These are phyloP conservation scores for Ganoderma sp. DNA, from an alignment of 1,284 basidiomycete species.

Conservation along the genomic window DNA sequence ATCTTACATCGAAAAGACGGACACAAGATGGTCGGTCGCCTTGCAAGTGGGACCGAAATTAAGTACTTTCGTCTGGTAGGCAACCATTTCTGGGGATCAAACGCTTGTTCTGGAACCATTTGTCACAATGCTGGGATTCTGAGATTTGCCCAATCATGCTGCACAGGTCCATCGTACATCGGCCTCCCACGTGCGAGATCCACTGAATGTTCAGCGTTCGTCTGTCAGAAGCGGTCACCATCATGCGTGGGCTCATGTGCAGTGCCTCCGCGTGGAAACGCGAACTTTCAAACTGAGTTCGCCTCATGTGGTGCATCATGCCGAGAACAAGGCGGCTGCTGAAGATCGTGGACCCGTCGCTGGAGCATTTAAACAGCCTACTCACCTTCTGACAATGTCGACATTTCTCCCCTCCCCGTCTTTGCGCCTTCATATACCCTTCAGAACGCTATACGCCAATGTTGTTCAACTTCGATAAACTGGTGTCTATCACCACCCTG, in stretches of 20 bases:
- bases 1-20: neutral
- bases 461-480: constrained; percentile 21
- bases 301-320: neutral
- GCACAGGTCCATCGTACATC: neutral
- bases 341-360: neutral
- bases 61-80: neutral
- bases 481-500: constrained; percentile 13
- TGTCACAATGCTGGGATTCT: neutral
- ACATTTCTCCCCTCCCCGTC: neutral
- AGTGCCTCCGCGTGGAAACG: neutral
- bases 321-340: neutral
- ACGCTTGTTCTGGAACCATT: neutral
- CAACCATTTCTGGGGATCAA: neutral
- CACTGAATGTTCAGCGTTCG: neutral
- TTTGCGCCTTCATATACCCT: neutral
- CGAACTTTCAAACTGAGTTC: neutral
- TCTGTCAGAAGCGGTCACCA: neutral
- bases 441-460: neutral
- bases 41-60: neutral
- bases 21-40: neutral
- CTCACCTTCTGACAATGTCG: neutral
- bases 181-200: neutral
- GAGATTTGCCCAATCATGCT: neutral
- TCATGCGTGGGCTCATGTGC: constrained; percentile 4
- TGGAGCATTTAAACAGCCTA: neutral